Conservation (phyloP, 2,329 filamentous ascomycete genomes). For the Ophiocordyceps camponoti-leonardi region DNA sequence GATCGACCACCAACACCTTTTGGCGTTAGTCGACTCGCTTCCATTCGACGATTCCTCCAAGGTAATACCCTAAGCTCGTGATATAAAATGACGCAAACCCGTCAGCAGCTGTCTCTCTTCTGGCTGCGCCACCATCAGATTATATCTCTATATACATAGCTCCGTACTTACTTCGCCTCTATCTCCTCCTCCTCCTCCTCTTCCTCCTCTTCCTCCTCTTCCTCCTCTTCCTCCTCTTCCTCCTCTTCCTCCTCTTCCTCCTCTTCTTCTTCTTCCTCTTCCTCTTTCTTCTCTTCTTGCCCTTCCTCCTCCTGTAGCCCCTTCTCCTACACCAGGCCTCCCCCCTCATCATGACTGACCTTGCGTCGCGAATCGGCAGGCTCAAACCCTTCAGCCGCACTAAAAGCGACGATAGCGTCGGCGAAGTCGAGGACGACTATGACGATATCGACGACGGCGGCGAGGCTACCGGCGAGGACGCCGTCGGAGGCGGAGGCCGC, state of each 20-base stretch:
- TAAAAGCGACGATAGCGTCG: constrained; percentile 12
- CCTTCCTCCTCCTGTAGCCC: background rate
- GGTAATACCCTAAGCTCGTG: background rate
- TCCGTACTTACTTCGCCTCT: too few species aligned
- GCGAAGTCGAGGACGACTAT: constrained; percentile 11
- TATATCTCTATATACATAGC: too few species aligned
- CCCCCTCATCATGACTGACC: constrained; percentile 7
- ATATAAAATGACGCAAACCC: background rate
- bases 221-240: too few species aligned
- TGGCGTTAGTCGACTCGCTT: background rate
- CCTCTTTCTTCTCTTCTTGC: too few species aligned
- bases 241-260: too few species aligned
- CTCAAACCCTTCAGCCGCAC: constrained; percentile 14
- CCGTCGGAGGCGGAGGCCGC: constrained; percentile 43
- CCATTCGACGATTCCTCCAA: background rate
- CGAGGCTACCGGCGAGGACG: constrained; percentile 16
- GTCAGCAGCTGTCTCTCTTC: background rate
- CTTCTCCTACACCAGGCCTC: background rate
- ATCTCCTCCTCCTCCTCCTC: too few species aligned
- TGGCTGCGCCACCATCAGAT: too few species aligned
- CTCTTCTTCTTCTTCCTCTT: too few species aligned
- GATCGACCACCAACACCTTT: background rate
- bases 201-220: too few species aligned
- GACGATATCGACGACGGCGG: constrained; percentile 17
- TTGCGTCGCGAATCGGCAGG: constrained; percentile 11